Evolutionary conservation across 257 asterid species (phyloP).

Genomic region (Capsicum rhomboideum): DNA sequence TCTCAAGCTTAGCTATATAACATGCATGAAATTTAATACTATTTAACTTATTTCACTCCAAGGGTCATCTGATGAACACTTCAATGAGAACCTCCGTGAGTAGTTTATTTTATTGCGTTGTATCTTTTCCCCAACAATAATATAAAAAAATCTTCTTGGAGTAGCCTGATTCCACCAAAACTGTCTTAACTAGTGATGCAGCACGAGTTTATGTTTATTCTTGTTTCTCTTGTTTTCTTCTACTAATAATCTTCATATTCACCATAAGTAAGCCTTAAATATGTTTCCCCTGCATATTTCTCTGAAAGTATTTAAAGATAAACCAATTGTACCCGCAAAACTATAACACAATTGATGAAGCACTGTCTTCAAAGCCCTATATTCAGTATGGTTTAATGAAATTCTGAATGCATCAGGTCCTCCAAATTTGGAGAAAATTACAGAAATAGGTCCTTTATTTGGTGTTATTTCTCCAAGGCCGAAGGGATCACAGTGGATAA

Average conservation of each 20-base stretch:
- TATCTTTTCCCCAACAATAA: not conserved
- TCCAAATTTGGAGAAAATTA: slow-evolving; percentile 18
- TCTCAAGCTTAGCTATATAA: no score
- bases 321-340: not conserved
- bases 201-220: not conserved
- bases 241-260: slow-evolving; percentile 8
- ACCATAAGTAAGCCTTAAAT: slow-evolving; percentile 20
- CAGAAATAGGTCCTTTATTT: slow-evolving; percentile 33
- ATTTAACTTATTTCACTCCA: no score
- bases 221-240: not conserved
- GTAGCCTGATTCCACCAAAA: not conserved
- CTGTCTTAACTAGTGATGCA: not conserved
- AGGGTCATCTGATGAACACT: slow-evolving; percentile 15
- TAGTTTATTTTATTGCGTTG: not conserved
- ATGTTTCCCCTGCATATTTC: not conserved
- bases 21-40: no score
- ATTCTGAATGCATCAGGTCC: slow-evolving; percentile 21
- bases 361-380: not conserved
- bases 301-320: not conserved
- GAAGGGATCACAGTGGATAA: slow-evolving; percentile 70
- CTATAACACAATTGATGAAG: not conserved
- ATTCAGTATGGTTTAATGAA: not conserved
- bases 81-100: not conserved
- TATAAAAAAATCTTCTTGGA: not conserved
- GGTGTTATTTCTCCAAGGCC: slow-evolving; percentile 36